Percentiles rank a stretch among this genome's conserved stretches.
These are phyloP conservation scores for Diaporthe batatas DNA, from an alignment of 2,329 filamentous ascomycete genomes.

Conservation along the genomic window DNA sequence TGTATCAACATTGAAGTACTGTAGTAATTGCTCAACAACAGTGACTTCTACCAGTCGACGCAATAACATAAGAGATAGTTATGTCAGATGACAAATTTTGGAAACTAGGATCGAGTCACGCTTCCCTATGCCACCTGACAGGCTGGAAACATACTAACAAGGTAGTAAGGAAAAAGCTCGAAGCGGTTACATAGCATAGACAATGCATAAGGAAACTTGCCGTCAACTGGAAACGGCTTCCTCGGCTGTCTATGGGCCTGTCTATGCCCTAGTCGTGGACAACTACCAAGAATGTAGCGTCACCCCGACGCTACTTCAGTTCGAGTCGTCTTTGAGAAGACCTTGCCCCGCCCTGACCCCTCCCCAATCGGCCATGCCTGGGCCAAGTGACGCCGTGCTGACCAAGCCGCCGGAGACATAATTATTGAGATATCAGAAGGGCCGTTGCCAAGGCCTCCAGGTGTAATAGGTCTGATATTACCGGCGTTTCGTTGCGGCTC, in stretches of 20 bases:
- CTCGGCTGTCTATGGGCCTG: neutral
- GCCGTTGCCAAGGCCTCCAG: neutral
- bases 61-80: neutral
- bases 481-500: neutral
- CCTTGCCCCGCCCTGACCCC: neutral
- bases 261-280: neutral
- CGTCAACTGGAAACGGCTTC: neutral
- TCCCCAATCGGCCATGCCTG: neutral
- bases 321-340: neutral
- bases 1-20: neutral
- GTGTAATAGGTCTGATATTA: no score
- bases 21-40: neutral
- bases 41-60: neutral
- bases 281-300: neutral
- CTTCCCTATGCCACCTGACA: no score
- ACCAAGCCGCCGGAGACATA: neutral
- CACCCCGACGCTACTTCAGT: neutral
- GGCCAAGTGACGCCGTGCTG: neutral
- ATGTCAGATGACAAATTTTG: no score
- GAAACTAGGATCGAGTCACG: no score
- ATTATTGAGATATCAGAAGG: neutral
- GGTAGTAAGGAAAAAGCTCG: no score
- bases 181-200: no score
- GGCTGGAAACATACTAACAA: no score
- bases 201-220: no score